Evolutionary conservation across 2,329 filamentous ascomycete species (phyloP).

Genomic region (Penicillium sp.): DNA sequence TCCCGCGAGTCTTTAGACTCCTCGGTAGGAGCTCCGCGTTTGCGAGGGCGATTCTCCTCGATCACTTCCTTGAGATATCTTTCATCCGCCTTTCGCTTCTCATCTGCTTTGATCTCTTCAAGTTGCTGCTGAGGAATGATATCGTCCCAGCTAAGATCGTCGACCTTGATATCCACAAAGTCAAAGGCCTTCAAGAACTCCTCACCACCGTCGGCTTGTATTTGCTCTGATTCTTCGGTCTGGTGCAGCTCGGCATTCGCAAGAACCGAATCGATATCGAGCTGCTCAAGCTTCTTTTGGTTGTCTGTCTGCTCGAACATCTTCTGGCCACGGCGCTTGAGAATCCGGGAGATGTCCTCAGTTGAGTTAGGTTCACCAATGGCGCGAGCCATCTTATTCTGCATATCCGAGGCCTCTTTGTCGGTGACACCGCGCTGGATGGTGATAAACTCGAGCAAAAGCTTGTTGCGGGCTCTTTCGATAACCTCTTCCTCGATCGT

Average conservation of each 20-base stretch:
- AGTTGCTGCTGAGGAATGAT: slow-evolving; percentile 95
- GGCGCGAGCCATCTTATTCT: slow-evolving; percentile 68
- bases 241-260: slow-evolving; percentile 97
- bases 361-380: slow-evolving; percentile 78
- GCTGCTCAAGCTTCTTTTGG: slow-evolving; percentile 90
- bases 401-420: slow-evolving; percentile 78
- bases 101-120: slow-evolving; percentile 81
- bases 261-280: slow-evolving; percentile 95
- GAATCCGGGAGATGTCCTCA: slow-evolving; percentile 91
- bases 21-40: slow-evolving; percentile 59
- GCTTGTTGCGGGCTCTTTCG: slow-evolving; percentile 92
- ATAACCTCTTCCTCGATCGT: slow-evolving; percentile 97
- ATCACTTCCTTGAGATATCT: slow-evolving; percentile 76
- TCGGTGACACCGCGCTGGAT: slow-evolving; percentile 97
- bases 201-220: slow-evolving; percentile 92
- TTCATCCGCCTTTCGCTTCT: slow-evolving; percentile 77
- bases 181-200: slow-evolving; percentile 88
- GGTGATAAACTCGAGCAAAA: slow-evolving; percentile 93
- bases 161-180: slow-evolving; percentile 95
- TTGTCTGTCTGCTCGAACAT: slow-evolving; percentile 98
- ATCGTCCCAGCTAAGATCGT: slow-evolving; percentile 90
- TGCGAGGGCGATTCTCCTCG: slow-evolving; percentile 78
- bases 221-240: slow-evolving; percentile 89
- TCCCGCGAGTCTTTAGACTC: slow-evolving; percentile 50
- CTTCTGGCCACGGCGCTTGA: slow-evolving; percentile 97